Base-by-base conservation (phyloP, 805 yeast genomes). In the Ogataea glucozyma region DNA sequence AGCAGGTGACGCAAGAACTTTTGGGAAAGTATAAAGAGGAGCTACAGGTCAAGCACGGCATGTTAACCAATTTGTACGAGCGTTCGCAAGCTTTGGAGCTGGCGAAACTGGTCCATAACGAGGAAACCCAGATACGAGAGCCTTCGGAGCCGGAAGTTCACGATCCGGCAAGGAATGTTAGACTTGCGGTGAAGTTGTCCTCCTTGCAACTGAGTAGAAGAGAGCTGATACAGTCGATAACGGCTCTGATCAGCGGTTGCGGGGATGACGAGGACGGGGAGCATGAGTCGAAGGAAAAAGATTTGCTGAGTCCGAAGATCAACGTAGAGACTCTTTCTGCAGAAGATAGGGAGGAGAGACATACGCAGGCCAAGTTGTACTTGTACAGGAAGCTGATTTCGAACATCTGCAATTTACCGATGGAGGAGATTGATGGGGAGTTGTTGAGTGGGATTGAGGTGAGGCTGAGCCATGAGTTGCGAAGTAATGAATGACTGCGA, bases 341-440 rank as follows among this genome's bases (percentile, higher is more conserved):
- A 4, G 48, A 43, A 26, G 38, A 41, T 22, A 5, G 39, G 10
- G 51, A 46, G n/a, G 53, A 50, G 43, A 42, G 39, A 30, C 38
- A 47, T 11, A 45, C 56, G 12, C 57, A 54, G 21, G 60, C 60
- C 55, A 88, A 88, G 60, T 85, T 63, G 21, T 50, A 50, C 27
- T 47, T 61, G 13, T 61, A 91, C 68, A 74, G 95, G 49, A 80
- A 81, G 56, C 71, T 91, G 47, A 82, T 93, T 31, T 78, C 91
- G 18, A 67, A 81, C 35, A 78, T 88, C 36, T 85, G 95, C 60
- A 95, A 88, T 2, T 72, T 88, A 41, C 78, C 81, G 38, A 73
- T 82, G 16, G 95, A 87, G 46, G 93, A 85, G 47, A 83, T 91
- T 44, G 88, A 84, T 52, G 77, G 73, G 52, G 84, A 86, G 22